Base-by-base conservation (phyloP, 495 filamentous ascomycete genomes). In the Lasiosphaeria miniovina region DNA sequence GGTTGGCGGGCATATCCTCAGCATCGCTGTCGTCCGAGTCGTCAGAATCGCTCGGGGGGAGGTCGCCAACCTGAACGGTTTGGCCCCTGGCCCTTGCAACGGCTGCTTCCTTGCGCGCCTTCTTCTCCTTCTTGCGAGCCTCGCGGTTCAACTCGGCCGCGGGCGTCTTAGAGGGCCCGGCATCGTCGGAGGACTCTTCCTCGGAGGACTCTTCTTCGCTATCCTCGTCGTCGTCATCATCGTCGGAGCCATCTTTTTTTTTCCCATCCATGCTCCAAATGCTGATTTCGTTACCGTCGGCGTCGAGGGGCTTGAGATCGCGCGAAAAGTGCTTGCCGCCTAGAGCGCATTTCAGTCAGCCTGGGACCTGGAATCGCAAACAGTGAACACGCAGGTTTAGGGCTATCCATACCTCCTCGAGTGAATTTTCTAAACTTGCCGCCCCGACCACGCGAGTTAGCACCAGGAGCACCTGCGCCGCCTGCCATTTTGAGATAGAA, bases 281-380 rank as follows among this genome's bases (percentile, higher is more conserved):
- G 74, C 87, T 82, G 17, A 84, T 72, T 58, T 82, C 79, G 58
- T 90, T 91, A 61, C 90, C 92, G 71, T 97, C 89, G 53, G 87
- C 88, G 65, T 95, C 91, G 64, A 91, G 80, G 6, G 91, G 93
- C 69, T 86, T 85, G 10, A 97, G 84, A 70, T 96, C 88, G 43
- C 88, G 86, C 61, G 93, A 96, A 82, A 92, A 98, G 61, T 95
- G 87, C 76, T 96, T 96, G 65, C 93, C 94, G 57, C 93, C 93
- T 96, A 56, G 49, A 12, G 34, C 54, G 40, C n/a, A 40, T 24
- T 46, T 63, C 34, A 54, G 45, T 38, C 34, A 58, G 6, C 10
- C 1, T 45, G 5, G n/a, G 32, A 31, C 32, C 12, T 34, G 24
- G 2, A 6, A 14, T 31, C 4, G 12, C 32, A 51, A n/a, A n/a